Base-by-base conservation (phyloP, 495 filamentous ascomycete genomes). In the Chaetomium fimeti region DNA sequence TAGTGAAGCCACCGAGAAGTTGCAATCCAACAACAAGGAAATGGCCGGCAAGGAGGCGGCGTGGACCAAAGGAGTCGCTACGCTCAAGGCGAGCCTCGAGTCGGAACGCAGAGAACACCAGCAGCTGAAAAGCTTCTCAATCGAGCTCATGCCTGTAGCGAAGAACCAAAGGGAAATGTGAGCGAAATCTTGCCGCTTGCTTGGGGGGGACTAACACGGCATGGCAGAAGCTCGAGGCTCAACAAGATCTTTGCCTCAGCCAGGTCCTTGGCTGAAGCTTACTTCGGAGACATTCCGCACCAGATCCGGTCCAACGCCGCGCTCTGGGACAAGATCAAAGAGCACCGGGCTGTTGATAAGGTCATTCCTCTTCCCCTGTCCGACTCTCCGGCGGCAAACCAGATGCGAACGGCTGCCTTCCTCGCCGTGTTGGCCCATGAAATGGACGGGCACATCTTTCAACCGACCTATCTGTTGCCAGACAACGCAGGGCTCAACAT, bases 381-480 rank as follows among this genome's bases (percentile, higher is more conserved):
- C 12, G 70, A 73, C 54, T 53, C 57, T 7, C 20, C n/a, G 0
- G 22, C 42, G 5, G 72, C 69, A 0, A 73, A 66, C 36, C 63
- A 69, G 24, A 71, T 74, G 72, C 65, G 72, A 11, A 52, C 60
- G n/a, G 67, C 63, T 2, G 49, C 67, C 15, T 61, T 68, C 9
- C 48, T 74, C 3, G 40, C 62, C 7, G 49, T 71, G 12, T 16
- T 74, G 3, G 51, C 51, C 0, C 11, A 36, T 0, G 69, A 69
- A 18, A 24, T 73, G 0, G 7, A 9, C 3, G 6, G 53, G 0
- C 43, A 65, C 54, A 57, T 71, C 43, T 74, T 74, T 51, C 69
- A 68, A 5, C 69, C 71, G 2, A 66, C 51, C 5, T 68, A 71
- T 29, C 29, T 72, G 15, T 25, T 67, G 3, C 43, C 51, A 11